These are phyloP conservation scores for Tremella mesenterica DNA, from an alignment of 768 basidiomycete species.

Conservation along the genomic window DNA sequence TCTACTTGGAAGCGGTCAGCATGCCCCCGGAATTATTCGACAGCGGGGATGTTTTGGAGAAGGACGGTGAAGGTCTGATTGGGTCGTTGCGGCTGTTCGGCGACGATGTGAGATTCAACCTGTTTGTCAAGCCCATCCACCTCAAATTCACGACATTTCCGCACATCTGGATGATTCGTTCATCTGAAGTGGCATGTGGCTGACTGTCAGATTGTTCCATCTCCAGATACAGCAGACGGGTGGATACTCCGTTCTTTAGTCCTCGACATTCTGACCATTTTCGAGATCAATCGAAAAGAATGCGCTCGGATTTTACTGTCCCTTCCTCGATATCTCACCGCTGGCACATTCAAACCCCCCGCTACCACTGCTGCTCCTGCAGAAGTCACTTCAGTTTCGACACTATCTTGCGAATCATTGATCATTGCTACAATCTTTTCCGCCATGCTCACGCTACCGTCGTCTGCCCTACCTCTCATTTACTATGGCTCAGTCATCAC, in stretches of 20 bases:
- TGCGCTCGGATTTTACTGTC: constrained; percentile 77
- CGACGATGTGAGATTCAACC: constrained; percentile 25
- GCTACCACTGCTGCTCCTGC: constrained; percentile 52
- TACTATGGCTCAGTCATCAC: constrained; percentile 84
- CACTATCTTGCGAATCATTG: constrained; percentile 82
- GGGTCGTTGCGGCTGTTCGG: constrained; percentile 28
- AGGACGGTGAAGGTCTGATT: constrained; percentile 35
- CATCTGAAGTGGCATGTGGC: no score
- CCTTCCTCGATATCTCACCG: constrained; percentile 70
- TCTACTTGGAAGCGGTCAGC: constrained; percentile 18
- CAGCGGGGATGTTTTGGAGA: constrained; percentile 18
- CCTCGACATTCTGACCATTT: constrained; percentile 72
- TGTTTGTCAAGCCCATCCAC: constrained; percentile 45
- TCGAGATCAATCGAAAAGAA: constrained; percentile 93
- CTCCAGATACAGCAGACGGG: constrained; percentile 63
- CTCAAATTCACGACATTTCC: no score
- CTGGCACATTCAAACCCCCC: constrained; percentile 73
- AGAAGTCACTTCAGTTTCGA: constrained; percentile 55
- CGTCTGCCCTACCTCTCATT: constrained; percentile 63
- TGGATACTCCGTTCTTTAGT: constrained; percentile 69
- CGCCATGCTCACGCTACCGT: constrained; percentile 65
- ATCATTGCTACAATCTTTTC: constrained; percentile 76
- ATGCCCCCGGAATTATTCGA: constrained; percentile 40
- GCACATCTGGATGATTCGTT: constrained; percentile 4
- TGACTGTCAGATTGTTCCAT: constrained; percentile 59